phyloP scores from a whole-genome alignment of 176 grass and related monocot genomes.

The Themeda triandra region DNA sequence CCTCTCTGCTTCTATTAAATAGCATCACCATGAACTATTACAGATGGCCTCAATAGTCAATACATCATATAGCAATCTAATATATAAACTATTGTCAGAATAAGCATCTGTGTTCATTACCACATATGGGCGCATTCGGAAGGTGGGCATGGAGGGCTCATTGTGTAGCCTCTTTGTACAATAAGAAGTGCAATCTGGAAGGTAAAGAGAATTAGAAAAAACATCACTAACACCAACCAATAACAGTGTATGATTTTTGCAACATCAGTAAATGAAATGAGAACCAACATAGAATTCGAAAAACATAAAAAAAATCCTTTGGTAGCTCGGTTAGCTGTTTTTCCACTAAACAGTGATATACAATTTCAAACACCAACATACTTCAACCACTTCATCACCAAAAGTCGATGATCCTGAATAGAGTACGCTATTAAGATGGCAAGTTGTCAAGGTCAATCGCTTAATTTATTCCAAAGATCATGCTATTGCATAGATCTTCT shows the following conservation, averaged over 20 bases:
- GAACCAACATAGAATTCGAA: not conserved
- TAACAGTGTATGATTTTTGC: slow-evolving; percentile 9
- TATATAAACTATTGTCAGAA: slow-evolving; percentile 6
- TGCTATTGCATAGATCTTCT: not conserved
- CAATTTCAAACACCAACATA: slow-evolving; percentile 7
- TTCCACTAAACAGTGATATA: slow-evolving; percentile 20
- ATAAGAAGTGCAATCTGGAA: slow-evolving; percentile 96
- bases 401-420: slow-evolving; percentile 14
- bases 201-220: slow-evolving; percentile 19
- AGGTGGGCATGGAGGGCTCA: slow-evolving; percentile 86
- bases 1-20: not conserved
- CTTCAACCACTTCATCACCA: slow-evolving; percentile 10
- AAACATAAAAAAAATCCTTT: not conserved
- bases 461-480: slow-evolving; percentile 11
- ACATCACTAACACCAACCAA: not conserved
- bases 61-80: slow-evolving; percentile 2
- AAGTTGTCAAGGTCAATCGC: not conserved
- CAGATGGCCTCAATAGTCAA: not conserved
- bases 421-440: not conserved
- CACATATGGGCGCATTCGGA: slow-evolving; percentile 95
- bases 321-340: not conserved
- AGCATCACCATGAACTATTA: not conserved
- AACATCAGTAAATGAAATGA: slow-evolving; percentile 15
- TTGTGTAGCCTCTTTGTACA: slow-evolving; percentile 88
- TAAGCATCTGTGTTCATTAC: slow-evolving; percentile 57